A percentile compares a stretch with the other conserved stretches of the same genome.
Conservation (phyloP, 1,284 basidiomycete genomes). For the Tremellales sp. region DNA sequence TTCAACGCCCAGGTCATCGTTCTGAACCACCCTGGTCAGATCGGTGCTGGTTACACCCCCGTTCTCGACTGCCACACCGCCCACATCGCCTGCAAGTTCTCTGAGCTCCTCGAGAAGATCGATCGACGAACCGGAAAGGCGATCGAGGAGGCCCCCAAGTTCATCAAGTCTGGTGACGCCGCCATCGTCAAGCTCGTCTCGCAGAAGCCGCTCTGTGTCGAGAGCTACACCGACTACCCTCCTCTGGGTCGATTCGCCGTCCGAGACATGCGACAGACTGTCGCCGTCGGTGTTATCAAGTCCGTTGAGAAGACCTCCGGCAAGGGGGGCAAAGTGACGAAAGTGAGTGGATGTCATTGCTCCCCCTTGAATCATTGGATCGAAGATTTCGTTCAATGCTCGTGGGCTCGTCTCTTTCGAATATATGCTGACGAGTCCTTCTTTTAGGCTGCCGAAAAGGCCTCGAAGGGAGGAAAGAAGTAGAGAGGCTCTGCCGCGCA, state of each 20-base stretch:
- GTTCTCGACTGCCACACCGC: constrained; percentile 99
- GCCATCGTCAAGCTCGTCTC: constrained; percentile 98
- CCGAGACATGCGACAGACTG: constrained; percentile 85
- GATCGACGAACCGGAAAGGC: constrained; percentile 66
- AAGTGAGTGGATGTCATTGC: no score
- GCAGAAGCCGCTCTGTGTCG: constrained; percentile 65
- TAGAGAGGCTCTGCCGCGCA: no score
- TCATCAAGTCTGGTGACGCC: constrained; percentile 78
- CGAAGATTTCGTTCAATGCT: no score
- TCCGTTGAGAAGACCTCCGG: constrained; percentile 79
- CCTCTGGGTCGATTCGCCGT: constrained; percentile 94
- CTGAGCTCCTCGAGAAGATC: constrained; percentile 97
- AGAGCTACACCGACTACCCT: constrained; percentile 96
- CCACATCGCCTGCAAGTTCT: constrained; percentile 99
- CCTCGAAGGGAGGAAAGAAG: no score
- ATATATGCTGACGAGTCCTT: no score
- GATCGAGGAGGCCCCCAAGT: constrained; percentile 75
- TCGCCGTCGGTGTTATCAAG: constrained; percentile 97
- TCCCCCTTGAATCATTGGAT: no score
- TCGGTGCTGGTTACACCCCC: constrained; percentile 77
- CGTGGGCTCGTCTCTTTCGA: no score
- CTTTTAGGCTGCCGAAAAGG: no score
- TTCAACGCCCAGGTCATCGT: constrained; percentile 99
- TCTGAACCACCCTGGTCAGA: constrained; percentile 99
- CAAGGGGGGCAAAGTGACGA: constrained; percentile 68